Conservation (phyloP, 192 early-diverging fungal species). For the Coemansia sp. region DNA sequence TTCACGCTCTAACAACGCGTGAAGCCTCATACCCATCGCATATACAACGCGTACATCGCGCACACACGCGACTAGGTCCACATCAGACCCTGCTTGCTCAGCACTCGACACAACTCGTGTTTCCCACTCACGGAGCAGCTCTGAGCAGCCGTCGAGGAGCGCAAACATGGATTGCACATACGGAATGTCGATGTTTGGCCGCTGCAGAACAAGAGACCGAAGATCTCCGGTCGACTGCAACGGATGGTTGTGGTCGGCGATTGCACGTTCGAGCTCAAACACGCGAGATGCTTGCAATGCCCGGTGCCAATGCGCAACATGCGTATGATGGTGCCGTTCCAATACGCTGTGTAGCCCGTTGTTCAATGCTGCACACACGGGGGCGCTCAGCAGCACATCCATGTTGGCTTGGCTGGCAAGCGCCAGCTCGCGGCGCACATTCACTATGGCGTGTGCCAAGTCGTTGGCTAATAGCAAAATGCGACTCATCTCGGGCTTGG, state of each 20-base stretch:
- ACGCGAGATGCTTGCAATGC: conserved; percentile 20
- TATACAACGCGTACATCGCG: conserved; percentile 15
- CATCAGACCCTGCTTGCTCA: neutral
- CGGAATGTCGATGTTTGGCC: conserved; percentile 27
- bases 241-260: neutral
- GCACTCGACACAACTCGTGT: neutral
- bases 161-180: conserved; percentile 28
- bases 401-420: neutral
- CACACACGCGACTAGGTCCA: conserved; percentile 9
- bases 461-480: neutral
- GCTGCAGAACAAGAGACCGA: conserved; percentile 39
- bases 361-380: conserved; percentile 23
- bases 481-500: neutral
- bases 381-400: conserved; percentile 10
- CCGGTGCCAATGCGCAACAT: conserved; percentile 30
- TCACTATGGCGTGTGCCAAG: neutral
- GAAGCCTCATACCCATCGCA: conserved; percentile 12
- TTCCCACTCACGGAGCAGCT: conserved; percentile 24
- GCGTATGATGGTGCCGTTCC: neutral
- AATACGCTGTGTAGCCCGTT: conserved; percentile 19
- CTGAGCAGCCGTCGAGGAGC: conserved; percentile 31
- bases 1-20: conserved; percentile 16
- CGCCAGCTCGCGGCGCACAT: conserved; percentile 22
- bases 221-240: neutral
- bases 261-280: conserved; percentile 37